Evolutionary conservation across 768 basidiomycete genomes (phyloP).

Genomic region (Macrocybe gigantea): DNA sequence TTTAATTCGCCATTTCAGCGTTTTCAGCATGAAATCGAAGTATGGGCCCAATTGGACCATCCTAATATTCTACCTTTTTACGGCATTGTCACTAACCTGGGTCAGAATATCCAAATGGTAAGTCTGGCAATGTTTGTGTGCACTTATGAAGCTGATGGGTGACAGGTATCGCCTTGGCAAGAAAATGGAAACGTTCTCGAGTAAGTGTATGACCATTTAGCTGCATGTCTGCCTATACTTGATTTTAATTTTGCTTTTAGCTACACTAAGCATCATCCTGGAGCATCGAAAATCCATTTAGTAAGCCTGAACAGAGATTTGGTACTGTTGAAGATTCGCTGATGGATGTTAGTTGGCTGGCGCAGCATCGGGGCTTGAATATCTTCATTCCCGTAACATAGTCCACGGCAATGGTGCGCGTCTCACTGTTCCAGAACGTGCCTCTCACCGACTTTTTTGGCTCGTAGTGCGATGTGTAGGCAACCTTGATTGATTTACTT

Average conservation of each 20-base stretch:
- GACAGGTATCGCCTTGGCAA: constrained; percentile 60
- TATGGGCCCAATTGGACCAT: constrained; percentile 48
- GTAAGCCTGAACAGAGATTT: constrained; percentile 22
- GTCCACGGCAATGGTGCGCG: constrained; percentile 58
- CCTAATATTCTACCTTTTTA: constrained; percentile 51
- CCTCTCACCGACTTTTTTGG: neutral
- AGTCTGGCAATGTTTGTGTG: constrained; percentile 1
- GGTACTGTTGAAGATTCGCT: no score
- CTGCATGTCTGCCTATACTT: neutral
- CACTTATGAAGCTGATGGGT: neutral
- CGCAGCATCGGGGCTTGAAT: constrained; percentile 51
- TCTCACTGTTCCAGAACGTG: neutral
- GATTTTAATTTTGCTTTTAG: constrained; percentile 18
- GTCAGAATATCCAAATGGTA: constrained; percentile 45
- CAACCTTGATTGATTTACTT: neutral
- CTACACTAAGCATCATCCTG: constrained; percentile 29
- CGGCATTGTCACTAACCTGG: constrained; percentile 50
- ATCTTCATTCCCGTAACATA: constrained; percentile 45
- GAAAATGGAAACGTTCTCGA: constrained; percentile 49
- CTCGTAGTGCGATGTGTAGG: constrained; percentile 7
- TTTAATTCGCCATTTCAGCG: constrained; percentile 27
- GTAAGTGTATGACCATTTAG: constrained; percentile 20
- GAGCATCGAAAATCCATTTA: constrained; percentile 34
- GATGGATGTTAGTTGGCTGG: constrained; percentile 34
- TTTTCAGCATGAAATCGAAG: constrained; percentile 48